These are phyloP conservation scores for Pseudopithomyces maydicus DNA, from an alignment of 2,329 filamentous ascomycete genomes.

Conservation along the genomic window DNA sequence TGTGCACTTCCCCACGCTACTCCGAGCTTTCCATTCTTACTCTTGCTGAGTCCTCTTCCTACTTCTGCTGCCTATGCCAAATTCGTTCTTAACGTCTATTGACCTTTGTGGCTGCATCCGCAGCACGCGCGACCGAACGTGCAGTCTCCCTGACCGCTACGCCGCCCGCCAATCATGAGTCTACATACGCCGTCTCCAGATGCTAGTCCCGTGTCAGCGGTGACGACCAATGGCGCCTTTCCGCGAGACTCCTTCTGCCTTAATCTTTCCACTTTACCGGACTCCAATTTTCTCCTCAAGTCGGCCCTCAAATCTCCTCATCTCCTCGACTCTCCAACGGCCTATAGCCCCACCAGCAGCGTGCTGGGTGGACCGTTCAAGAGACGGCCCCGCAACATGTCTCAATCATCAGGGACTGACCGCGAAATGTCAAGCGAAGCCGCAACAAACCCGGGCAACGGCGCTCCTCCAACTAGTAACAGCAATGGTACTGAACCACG, in stretches of 20 bases:
- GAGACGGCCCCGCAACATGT: slow-evolving; percentile 50
- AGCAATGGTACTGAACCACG: slow-evolving; percentile 38
- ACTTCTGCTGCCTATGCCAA: slow-evolving; percentile 11
- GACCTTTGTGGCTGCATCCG: slow-evolving; percentile 34
- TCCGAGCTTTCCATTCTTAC: not conserved
- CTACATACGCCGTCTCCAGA: slow-evolving; percentile 47
- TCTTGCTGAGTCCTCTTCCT: slow-evolving; percentile 6
- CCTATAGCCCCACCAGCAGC: slow-evolving; percentile 34
- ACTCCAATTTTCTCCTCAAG: slow-evolving; percentile 45
- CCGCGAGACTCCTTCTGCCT: slow-evolving; percentile 47
- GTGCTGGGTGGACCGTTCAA: slow-evolving; percentile 38
- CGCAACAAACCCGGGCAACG: slow-evolving; percentile 30
- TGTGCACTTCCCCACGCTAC: not conserved
- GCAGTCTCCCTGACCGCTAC: slow-evolving; percentile 32
- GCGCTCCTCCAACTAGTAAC: slow-evolving; percentile 36
- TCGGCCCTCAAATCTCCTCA: slow-evolving; percentile 45
- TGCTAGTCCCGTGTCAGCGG: slow-evolving; percentile 50
- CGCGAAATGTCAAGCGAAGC: slow-evolving; percentile 45
- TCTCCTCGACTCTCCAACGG: slow-evolving; percentile 45
- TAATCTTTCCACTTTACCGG: slow-evolving; percentile 45
- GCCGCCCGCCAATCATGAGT: slow-evolving; percentile 47
- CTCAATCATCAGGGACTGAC: slow-evolving; percentile 48
- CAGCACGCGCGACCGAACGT: slow-evolving; percentile 30
- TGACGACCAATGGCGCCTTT: slow-evolving; percentile 45
- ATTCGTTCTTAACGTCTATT: slow-evolving; percentile 11